Conservation (phyloP, 768 basidiomycete species). For the Filobasidium floriforme region DNA sequence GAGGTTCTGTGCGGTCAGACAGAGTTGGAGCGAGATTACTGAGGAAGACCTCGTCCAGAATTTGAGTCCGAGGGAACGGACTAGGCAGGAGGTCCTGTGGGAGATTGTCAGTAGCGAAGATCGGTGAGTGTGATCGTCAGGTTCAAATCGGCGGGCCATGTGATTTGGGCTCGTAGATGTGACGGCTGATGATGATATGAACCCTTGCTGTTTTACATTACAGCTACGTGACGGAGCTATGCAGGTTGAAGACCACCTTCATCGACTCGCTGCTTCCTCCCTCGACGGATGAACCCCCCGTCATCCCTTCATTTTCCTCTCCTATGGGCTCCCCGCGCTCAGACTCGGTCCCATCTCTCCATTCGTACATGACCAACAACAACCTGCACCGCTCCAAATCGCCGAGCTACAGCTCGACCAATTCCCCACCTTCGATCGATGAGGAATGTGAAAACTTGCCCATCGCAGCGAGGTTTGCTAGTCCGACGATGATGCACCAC, state of each 20-base stretch:
- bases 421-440: background rate
- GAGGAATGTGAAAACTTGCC: constrained; percentile 61
- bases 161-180: constrained; percentile 1
- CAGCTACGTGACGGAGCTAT: constrained; percentile 85
- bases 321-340: constrained; percentile 25
- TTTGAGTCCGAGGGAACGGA: constrained; percentile 85
- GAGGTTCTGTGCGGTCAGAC: constrained; percentile 9
- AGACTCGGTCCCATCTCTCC: constrained; percentile 9
- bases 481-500: background rate
- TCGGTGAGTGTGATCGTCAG: constrained; percentile 53
- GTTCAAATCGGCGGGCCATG: background rate
- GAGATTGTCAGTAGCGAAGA: constrained; percentile 96
- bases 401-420: constrained; percentile 2
- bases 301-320: constrained; percentile 30
- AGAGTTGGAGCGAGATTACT: constrained; percentile 80
- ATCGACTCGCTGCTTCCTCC: constrained; percentile 84
- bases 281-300: constrained; percentile 50
- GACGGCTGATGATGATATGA: constrained; percentile 1
- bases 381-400: constrained; percentile 5
- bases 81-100: constrained; percentile 90
- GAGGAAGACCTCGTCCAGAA: constrained; percentile 90
- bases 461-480: constrained; percentile 84
- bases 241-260: constrained; percentile 88
- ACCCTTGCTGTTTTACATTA: too few relatives aligned
- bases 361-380: constrained; percentile 27